Evolutionary conservation across 495 filamentous ascomycete genomes (phyloP), one percentile per base, ranked within the genome.

Genomic region (Platismatia glauca): DNA sequence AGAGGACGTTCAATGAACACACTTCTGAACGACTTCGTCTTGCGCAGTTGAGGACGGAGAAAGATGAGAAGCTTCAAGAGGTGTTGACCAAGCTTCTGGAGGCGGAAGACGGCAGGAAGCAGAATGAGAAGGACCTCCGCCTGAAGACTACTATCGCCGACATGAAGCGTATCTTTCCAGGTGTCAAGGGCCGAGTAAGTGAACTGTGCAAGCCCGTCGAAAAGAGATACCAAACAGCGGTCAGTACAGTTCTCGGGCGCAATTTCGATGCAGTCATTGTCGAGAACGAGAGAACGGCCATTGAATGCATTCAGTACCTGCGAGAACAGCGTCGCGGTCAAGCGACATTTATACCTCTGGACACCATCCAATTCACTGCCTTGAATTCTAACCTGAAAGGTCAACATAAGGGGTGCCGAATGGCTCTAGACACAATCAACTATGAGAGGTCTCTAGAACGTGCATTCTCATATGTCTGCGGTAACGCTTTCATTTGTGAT

Each of bases 401-500:
- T 48, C 87, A 96, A 72, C 81, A 91, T 59, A 84, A 87, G 18
- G 88, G 86, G 11, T 87, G 88, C 82, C 87, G 95, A 31, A 83
- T 95, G 63, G 95, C 94, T 1, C 93, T 99, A 62, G 94, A 99
- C 71, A 93, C 91, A 3, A 92, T 99, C 63, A 91, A 96, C 64
- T 99, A 95, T 65, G 94, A 97, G 66, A 80, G 84, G 29, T 83
- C 83, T 2, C 81, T 96, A 55, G 89, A 96, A 72, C 85, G 94
- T 55, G 95, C 94, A 4, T 96, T 99, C 74, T 87, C 84, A 41
- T 97, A 95, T 71, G 91, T 91, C 38, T 97, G 94, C 67, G 92
- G 94, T 33, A 93, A 93, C 70, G 88, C 91, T n/a, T 87, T 99
- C 57, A 88, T 99, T 22, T 97, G 94, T 67, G 94, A 99, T 72